phyloP scores from a whole-genome alignment of 139 green algal species.

The Picochlorum sp. region DNA sequence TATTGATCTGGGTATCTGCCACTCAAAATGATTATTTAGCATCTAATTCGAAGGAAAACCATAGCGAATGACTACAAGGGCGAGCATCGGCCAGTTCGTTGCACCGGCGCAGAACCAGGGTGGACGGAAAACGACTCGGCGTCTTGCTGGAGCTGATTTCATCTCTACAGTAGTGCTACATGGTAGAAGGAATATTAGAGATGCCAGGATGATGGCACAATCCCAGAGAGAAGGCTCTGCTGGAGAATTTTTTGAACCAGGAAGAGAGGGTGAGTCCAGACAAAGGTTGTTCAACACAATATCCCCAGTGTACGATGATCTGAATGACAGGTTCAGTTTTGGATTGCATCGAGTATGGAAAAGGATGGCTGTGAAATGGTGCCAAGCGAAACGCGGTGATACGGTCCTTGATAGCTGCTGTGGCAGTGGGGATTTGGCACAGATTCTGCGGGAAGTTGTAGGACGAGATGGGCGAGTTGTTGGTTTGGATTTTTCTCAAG shows the following conservation, averaged over 20 bases:
- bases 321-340: slow-evolving; percentile 89
- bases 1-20: too few species aligned
- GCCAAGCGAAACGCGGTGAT: slow-evolving; percentile 40
- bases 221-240: neutral
- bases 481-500: slow-evolving; percentile 86
- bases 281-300: slow-evolving; percentile 81
- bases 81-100: too few species aligned
- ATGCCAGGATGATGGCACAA: too few species aligned
- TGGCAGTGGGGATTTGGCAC: slow-evolving; percentile 85
- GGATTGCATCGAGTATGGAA: slow-evolving; percentile 95
- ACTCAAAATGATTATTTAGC: too few species aligned
- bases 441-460: slow-evolving; percentile 69
- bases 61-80: too few species aligned
- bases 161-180: too few species aligned
- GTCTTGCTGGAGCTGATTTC: too few species aligned
- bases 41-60: too few species aligned
- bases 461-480: slow-evolving; percentile 64
- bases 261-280: slow-evolving; percentile 28
- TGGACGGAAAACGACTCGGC: too few species aligned
- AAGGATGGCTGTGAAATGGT: slow-evolving; percentile 84
- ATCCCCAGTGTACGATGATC: slow-evolving; percentile 76
- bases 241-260: slow-evolving; percentile 14
- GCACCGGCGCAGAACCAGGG: too few species aligned
- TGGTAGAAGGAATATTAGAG: too few species aligned
- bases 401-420: slow-evolving; percentile 86